Evolutionary conservation across 495 filamentous ascomycete genomes (phyloP), one percentile per base, ranked within the genome.

Genomic region (Aspergillus mulundensis): DNA sequence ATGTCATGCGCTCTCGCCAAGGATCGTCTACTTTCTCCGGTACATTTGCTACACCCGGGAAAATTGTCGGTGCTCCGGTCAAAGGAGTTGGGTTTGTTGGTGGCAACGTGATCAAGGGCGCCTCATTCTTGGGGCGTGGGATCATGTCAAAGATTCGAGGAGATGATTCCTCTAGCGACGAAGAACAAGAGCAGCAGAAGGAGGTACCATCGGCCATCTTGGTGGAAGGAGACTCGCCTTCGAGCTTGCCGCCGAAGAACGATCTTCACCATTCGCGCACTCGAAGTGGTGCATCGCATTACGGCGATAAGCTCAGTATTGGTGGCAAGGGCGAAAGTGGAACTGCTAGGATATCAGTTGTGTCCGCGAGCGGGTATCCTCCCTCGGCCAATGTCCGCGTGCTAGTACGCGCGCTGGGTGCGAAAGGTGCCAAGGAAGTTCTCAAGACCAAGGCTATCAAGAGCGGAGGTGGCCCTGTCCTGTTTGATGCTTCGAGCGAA

Each of bases 11-110:
- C 46, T 82, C 89, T 11, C 83, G 90, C 32, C 89, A 96, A 70
- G 94, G 95, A 41, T 94, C 92, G 0, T 88, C 89, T 3, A 97
- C 94, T 4, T 95, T 99, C 79, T 86, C 84, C 4, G 94, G 94
- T 14, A 97, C 91, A 0, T 96, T 98, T 66, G 84, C 87, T 5
- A 78, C 87, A 5, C 90, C 94, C n/a, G 89, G 90, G 25, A 95
- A 91, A 74, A 87, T 97, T 49, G 87, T 97, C 50, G 91, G 91
- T 21, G 93, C 88, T 11, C 94, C 94, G 11, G 83, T 97, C 65
- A 97, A 97, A 75, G 93, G 92, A 25, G 90, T 88, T 24, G 86
- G 83, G 44, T 85, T 87, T 40, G 86, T 89, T 42, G 91, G 87
- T 7, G 86, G 88, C 57, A 86, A 88, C 50, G 88, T 97, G 45